phyloP scores from a whole-genome alignment of 768 basidiomycete genomes.

The Calocera cornea region DNA sequence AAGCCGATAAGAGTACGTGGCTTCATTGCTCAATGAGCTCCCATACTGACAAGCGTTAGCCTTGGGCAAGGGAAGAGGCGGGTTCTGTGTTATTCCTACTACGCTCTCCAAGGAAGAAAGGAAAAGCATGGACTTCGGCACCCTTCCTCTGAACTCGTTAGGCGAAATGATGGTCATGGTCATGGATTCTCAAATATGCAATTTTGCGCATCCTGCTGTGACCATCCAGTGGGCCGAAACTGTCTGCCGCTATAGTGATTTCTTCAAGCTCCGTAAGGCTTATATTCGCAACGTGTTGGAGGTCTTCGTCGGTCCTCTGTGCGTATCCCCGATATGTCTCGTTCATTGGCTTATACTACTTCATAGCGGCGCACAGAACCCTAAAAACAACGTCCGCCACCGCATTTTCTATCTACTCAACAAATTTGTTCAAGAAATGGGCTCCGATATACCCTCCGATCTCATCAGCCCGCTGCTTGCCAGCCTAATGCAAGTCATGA shows the following conservation, averaged over 20 bases:
- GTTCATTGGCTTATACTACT: background rate
- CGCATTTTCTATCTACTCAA: constrained; percentile 87
- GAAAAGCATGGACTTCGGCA: constrained; percentile 55
- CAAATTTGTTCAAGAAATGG: constrained; percentile 74
- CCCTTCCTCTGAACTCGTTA: constrained; percentile 73
- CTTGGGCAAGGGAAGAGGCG: constrained; percentile 69
- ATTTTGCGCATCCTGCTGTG: constrained; percentile 73
- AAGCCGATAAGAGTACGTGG: constrained; percentile 53
- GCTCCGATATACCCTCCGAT: constrained; percentile 59
- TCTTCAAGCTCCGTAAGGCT: constrained; percentile 87
- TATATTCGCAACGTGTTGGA: constrained; percentile 77
- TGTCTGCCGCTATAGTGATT: constrained; percentile 81
- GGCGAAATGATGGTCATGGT: constrained; percentile 81
- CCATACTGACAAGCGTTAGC: background rate
- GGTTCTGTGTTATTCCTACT: constrained; percentile 69
- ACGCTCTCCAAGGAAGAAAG: constrained; percentile 46
- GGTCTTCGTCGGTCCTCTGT: constrained; percentile 77
- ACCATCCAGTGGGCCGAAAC: constrained; percentile 88
- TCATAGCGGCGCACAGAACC: constrained; percentile 71
- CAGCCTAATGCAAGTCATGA: constrained; percentile 61
- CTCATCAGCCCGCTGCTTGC: constrained; percentile 59
- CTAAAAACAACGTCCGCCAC: constrained; percentile 50
- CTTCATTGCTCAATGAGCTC: background rate
- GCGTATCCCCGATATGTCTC: constrained; percentile 23
- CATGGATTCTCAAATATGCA: constrained; percentile 66